phyloP scores from a whole-genome alignment of 1,139 yeast genomes.

The Geotrichum klebahnii region DNA sequence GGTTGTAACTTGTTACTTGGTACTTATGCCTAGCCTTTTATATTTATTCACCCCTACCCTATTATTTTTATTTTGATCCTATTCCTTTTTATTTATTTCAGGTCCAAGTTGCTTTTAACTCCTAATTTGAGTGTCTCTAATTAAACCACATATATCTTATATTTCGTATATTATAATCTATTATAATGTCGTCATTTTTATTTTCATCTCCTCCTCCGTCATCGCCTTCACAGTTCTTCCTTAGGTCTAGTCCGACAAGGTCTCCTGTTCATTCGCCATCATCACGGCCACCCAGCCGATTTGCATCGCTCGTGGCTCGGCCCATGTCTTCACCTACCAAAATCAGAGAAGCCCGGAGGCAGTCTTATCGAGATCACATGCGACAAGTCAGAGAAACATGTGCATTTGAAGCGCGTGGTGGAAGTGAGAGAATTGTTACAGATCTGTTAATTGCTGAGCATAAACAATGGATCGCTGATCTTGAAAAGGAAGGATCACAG shows the following conservation, averaged over 20 bases:
- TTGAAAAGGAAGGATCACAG: constrained; percentile 6
- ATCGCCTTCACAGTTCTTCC: constrained; percentile 1
- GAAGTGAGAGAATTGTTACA: constrained; percentile 10
- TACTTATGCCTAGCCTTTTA: too few species aligned
- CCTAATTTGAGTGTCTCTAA: not conserved
- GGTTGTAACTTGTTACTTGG: too few species aligned
- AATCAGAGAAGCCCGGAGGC: constrained; percentile 13
- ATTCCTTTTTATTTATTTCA: too few species aligned
- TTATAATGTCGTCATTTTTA: constrained; percentile 1
- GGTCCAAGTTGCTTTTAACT: not conserved
- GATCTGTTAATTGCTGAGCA: constrained; percentile 10
- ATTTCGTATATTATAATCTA: too few species aligned
- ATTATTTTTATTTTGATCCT: too few species aligned
- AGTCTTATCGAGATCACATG: constrained; percentile 14
- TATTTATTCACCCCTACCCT: too few species aligned
- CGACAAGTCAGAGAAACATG: constrained; percentile 3
- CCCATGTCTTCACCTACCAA: constrained; percentile 16
- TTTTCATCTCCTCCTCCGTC: constrained; percentile 14
- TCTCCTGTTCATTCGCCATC: constrained; percentile 5
- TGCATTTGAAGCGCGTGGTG: constrained; percentile 16
- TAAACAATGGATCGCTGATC: constrained; percentile 11
- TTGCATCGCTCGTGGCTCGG: constrained; percentile 6
- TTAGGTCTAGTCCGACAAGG: constrained; percentile 7
- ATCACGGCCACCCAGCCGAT: not conserved
- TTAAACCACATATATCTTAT: too few species aligned